Conservation (phyloP, 163 green algal genomes). For the Scenedesmus sp. region DNA sequence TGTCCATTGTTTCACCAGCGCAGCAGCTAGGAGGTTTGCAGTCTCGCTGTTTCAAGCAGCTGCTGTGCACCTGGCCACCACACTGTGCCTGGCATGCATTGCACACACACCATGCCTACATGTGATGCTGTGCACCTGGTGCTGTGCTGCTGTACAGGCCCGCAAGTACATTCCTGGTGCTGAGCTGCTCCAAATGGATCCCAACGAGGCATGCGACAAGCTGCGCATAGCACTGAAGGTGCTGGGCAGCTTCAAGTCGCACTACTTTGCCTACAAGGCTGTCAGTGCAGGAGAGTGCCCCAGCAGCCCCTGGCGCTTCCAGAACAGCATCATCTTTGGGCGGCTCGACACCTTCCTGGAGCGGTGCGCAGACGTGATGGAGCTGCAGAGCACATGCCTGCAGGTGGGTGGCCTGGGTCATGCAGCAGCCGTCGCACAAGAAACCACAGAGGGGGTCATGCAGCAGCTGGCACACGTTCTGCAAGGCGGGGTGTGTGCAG, state of each 20-base stretch:
- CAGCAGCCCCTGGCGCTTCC: constrained; percentile 88
- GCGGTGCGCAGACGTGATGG: constrained; percentile 89
- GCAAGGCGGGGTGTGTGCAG: no score
- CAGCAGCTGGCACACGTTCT: no score
- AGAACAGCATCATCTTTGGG: constrained; percentile 85
- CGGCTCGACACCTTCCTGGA: constrained; percentile 89
- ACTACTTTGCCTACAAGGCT: constrained; percentile 90
- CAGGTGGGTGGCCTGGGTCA: constrained; percentile 79
- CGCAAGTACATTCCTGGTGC: constrained; percentile 82
- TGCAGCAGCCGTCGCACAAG: no score
- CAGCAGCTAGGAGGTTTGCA: no score
- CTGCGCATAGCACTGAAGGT: constrained; percentile 86
- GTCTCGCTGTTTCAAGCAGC: neutral
- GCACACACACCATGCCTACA: neutral
- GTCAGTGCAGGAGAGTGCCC: constrained; percentile 66
- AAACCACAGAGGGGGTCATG: no score
- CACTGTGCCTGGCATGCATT: neutral
- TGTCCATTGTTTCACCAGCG: no score
- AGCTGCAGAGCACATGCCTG: constrained; percentile 80
- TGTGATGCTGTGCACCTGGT: no score
- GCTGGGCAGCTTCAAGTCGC: constrained; percentile 89
- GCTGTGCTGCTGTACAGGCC: constrained; percentile 67
- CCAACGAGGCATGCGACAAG: constrained; percentile 87
- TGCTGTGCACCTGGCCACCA: neutral
- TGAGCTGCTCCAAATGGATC: constrained; percentile 88